phyloP scores from a whole-genome alignment of 2,329 filamentous ascomycete genomes.

The Paecilomyces sp. region DNA sequence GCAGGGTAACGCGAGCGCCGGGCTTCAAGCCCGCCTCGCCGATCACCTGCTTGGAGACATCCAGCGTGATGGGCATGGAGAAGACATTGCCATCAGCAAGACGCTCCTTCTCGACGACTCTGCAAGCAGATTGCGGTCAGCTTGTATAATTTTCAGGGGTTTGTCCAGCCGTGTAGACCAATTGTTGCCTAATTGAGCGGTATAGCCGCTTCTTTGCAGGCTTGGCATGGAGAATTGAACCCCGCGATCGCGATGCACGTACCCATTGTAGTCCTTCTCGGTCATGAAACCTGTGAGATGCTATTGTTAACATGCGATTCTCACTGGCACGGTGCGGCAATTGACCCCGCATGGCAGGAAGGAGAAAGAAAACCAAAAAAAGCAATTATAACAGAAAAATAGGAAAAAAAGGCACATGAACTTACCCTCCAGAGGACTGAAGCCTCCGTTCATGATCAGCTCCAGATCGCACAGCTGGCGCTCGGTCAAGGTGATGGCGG shows the following conservation, averaged over 20 bases:
- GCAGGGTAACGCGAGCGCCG: conserved; percentile 75
- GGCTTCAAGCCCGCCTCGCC: conserved; percentile 68
- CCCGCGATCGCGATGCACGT: conserved; percentile 26
- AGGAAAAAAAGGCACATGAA: conserved; percentile 11
- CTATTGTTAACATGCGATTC: conserved; percentile 3
- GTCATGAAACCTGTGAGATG: conserved; percentile 75
- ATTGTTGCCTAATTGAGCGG: neutral
- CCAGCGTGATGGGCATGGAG: conserved; percentile 93
- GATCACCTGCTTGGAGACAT: conserved; percentile 69
- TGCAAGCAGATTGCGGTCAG: conserved; percentile 26
- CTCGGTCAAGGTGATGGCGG: conserved; percentile 78
- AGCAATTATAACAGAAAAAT: conserved; percentile 1
- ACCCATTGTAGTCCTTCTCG: conserved; percentile 94
- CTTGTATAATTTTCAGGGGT: neutral
- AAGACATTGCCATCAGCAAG: conserved; percentile 86
- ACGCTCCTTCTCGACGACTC: conserved; percentile 82
- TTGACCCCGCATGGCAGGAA: neutral
- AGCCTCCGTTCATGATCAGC: conserved; percentile 93
- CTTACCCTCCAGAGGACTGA: conserved; percentile 92
- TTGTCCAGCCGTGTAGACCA: neutral
- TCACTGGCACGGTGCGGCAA: neutral
- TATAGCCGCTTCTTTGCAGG: neutral
- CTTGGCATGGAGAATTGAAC: neutral
- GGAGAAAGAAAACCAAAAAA: neutral
- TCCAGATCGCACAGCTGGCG: conserved; percentile 97